phyloP scores from a whole-genome alignment of 1,139 yeast genomes.

The Saccharomycopsis hybrid region DNA sequence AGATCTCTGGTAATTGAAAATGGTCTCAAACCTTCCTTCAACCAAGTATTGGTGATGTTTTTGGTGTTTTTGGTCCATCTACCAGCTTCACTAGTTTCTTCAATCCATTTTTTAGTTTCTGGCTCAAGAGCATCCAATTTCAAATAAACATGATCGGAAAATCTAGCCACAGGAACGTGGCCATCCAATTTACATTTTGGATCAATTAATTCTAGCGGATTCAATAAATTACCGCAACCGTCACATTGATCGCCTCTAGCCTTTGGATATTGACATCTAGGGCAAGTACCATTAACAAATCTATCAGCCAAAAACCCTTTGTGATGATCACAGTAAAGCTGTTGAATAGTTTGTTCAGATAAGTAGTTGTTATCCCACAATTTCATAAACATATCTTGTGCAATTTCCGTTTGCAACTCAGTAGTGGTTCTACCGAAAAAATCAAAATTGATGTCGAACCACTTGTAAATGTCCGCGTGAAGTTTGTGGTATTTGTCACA shows the following conservation, averaged over 20 bases:
- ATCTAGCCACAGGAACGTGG: constrained; percentile 69
- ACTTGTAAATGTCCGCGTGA: constrained; percentile 86
- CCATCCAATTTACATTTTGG: constrained; percentile 95
- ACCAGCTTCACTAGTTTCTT: constrained; percentile 60
- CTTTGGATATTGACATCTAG: constrained; percentile 88
- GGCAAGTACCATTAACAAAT: constrained; percentile 96
- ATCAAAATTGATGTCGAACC: constrained; percentile 96
- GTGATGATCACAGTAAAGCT: constrained; percentile 85
- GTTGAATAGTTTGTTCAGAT: constrained; percentile 84
- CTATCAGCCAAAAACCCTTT: constrained; percentile 92
- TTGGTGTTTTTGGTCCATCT: constrained; percentile 89
- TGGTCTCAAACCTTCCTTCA: constrained; percentile 86
- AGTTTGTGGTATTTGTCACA: constrained; percentile 86
- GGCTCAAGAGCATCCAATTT: constrained; percentile 79
- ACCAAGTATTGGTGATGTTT: constrained; percentile 86
- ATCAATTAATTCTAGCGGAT: constrained; percentile 85
- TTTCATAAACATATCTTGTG: constrained; percentile 84
- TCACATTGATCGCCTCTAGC: constrained; percentile 99
- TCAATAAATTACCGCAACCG: constrained; percentile 82
- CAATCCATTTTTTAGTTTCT: constrained; percentile 66
- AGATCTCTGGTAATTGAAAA: constrained; percentile 96
- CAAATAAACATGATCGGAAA: constrained; percentile 81
- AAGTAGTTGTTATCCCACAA: constrained; percentile 67
- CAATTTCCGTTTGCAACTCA: constrained; percentile 83
- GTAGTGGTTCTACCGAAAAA: constrained; percentile 96